phyloP scores from a whole-genome alignment of 495 filamentous ascomycete species.

The Annulohypoxylon bovei region DNA sequence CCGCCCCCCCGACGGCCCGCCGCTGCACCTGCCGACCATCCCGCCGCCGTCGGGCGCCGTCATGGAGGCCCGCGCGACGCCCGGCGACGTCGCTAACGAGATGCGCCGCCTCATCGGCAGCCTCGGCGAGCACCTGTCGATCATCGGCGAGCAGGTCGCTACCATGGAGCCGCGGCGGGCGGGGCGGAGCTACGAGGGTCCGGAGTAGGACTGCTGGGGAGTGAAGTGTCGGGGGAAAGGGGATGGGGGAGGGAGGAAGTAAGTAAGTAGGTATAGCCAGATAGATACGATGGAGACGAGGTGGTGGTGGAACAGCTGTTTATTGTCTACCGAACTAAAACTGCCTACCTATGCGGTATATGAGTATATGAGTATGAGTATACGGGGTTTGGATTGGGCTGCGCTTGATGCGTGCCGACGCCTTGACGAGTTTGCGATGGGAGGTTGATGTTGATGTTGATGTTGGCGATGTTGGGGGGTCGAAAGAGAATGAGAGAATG shows the following conservation, averaged over 20 bases:
- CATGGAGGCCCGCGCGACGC: conserved; percentile 61
- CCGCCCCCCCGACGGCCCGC: neutral
- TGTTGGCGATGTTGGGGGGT: neutral
- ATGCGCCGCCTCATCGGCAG: conserved; percentile 62
- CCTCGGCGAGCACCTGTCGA: conserved; percentile 55
- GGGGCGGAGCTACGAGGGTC: conserved; percentile 21
- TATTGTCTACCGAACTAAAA: too few species aligned
- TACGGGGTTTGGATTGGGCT: neutral
- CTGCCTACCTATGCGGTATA: too few species aligned
- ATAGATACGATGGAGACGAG: neutral
- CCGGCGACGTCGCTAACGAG: conserved; percentile 63
- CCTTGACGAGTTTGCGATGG: neutral
- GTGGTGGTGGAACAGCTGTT: too few species aligned
- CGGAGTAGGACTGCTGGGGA: conserved; percentile 5
- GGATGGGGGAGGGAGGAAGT: neutral
- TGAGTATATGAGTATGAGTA: neutral
- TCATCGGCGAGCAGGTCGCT: conserved; percentile 44
- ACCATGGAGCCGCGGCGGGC: conserved; percentile 42
- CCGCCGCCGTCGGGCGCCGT: conserved; percentile 59
- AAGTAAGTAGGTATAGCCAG: too few species aligned
- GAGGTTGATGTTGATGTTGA: neutral
- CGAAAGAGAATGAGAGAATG: neutral
- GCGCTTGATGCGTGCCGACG: neutral
- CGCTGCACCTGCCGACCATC: conserved; percentile 48
- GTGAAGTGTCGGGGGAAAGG: neutral